A percentile compares a stretch with the other conserved stretches of the same genome.
Evolutionary conservation across 495 filamentous ascomycete genomes (phyloP).

Genomic region (Annulohypoxylon stygium): DNA sequence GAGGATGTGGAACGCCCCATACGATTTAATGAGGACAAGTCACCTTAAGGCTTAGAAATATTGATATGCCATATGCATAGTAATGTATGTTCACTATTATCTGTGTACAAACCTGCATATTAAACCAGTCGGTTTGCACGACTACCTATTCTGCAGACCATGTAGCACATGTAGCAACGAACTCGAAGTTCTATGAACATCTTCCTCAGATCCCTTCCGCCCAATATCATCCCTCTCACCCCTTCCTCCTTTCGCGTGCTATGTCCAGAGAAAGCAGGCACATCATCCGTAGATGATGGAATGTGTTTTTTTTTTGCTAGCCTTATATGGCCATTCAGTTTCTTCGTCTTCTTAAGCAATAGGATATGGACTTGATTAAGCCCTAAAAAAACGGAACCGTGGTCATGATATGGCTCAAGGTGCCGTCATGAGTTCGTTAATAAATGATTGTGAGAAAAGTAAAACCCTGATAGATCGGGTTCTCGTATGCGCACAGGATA

Average conservation of each 20-base stretch:
- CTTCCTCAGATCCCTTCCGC: conserved; percentile 37
- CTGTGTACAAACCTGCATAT: conserved; percentile 44
- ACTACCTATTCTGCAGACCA: conserved; percentile 25
- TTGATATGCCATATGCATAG: neutral
- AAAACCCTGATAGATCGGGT: conserved; percentile 32
- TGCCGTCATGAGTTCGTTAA: conserved; percentile 58
- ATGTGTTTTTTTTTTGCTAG: conserved; percentile 36
- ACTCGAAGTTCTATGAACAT: conserved; percentile 39
- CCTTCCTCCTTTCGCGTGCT: conserved; percentile 43
- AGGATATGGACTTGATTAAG: conserved; percentile 34
- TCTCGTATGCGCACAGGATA: conserved; percentile 41
- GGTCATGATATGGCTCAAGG: conserved; percentile 44
- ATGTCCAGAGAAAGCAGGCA: conserved; percentile 59
- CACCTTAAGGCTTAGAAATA: neutral
- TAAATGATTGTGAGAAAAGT: conserved; percentile 41
- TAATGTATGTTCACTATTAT: conserved; percentile 51
- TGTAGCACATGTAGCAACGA: conserved; percentile 39
- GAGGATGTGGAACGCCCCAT: neutral
- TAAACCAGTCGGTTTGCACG: conserved; percentile 23
- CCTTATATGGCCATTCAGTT: conserved; percentile 37
- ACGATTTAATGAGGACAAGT: neutral
- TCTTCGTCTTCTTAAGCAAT: conserved; percentile 40
- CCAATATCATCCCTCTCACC: conserved; percentile 39
- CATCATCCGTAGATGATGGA: conserved; percentile 33
- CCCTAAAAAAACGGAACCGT: conserved; percentile 36